phyloP scores from a whole-genome alignment of 768 basidiomycete species.

The Termitomyces sp. region DNA sequence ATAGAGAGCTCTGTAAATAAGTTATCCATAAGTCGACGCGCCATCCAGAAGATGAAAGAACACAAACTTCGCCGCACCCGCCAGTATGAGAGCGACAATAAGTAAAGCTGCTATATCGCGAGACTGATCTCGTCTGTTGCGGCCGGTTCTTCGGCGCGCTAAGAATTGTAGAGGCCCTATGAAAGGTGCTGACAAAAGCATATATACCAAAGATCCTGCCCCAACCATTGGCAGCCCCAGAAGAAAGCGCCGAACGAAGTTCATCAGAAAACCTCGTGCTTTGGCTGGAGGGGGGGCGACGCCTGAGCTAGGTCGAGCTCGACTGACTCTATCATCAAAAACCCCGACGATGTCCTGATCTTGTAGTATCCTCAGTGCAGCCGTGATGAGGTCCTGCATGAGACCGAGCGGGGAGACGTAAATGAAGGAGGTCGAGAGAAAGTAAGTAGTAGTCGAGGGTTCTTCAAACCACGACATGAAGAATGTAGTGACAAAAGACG shows the following conservation, averaged over 20 bases:
- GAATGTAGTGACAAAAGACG: conserved; percentile 68
- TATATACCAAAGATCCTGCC: conserved; percentile 70
- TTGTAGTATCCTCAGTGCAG: conserved; percentile 57
- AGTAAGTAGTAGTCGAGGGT: conserved; percentile 33
- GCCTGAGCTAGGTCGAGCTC: conserved; percentile 5
- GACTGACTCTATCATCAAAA: conserved; percentile 28
- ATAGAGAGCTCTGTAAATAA: conserved; percentile 53
- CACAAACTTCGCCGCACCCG: conserved; percentile 61
- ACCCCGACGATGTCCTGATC: conserved; percentile 47
- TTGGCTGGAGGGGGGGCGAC: conserved; percentile 15
- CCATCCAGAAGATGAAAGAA: background rate
- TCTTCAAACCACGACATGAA: conserved; percentile 63
- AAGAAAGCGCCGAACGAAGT: conserved; percentile 67
- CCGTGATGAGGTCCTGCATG: conserved; percentile 57
- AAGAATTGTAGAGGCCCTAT: conserved; percentile 69
- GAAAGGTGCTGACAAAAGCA: conserved; percentile 61
- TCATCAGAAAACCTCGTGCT: conserved; percentile 40
- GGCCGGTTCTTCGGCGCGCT: conserved; percentile 57
- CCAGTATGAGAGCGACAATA: conserved; percentile 54
- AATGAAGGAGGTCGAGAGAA: conserved; percentile 37
- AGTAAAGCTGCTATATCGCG: conserved; percentile 66
- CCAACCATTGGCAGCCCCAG: conserved; percentile 78
- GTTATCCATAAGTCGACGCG: conserved; percentile 8
- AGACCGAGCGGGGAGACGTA: conserved; percentile 54
- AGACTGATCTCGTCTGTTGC: conserved; percentile 51